These are phyloP conservation scores for Mucor indicus DNA, from an alignment of 371 early-diverging fungal genomes.

Conservation along the genomic window DNA sequence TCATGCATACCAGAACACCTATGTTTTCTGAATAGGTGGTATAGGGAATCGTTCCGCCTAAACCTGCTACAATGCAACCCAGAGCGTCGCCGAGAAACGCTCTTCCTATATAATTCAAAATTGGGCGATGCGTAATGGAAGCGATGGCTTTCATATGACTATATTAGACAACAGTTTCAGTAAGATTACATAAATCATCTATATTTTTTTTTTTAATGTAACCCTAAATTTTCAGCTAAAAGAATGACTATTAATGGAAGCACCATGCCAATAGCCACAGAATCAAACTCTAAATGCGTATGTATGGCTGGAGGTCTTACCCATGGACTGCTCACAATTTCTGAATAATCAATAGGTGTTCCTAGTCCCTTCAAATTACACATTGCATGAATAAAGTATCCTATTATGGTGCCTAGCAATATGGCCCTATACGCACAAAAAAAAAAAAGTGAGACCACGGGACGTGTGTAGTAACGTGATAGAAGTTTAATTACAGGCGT, in stretches of 20 bases:
- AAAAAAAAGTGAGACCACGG: too few species aligned
- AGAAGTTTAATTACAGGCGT: slow-evolving; percentile 41
- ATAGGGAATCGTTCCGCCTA: slow-evolving; percentile 42
- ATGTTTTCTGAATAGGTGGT: slow-evolving; percentile 61
- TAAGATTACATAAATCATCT: too few species aligned
- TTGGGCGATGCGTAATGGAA: slow-evolving; percentile 34
- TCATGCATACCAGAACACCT: slow-evolving; percentile 38
- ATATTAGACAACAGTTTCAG: too few species aligned
- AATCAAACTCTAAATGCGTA: slow-evolving; percentile 28
- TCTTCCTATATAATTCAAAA: slow-evolving; percentile 44
- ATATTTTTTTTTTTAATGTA: too few species aligned
- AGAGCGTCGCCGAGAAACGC: slow-evolving; percentile 55
- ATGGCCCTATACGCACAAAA: too few species aligned
- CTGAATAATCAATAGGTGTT: slow-evolving; percentile 35
- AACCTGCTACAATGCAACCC: slow-evolving; percentile 43
- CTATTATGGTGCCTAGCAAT: slow-evolving; percentile 42
- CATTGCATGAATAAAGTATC: slow-evolving; percentile 39
- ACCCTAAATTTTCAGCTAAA: slow-evolving; percentile 51
- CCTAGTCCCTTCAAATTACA: slow-evolving; percentile 34
- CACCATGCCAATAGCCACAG: slow-evolving; percentile 35
- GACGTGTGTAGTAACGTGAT: too few species aligned
- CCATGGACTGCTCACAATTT: slow-evolving; percentile 37
- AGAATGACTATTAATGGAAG: slow-evolving; percentile 33
- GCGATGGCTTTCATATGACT: slow-evolving; percentile 54
- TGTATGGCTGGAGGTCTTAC: slow-evolving; percentile 25